phyloP scores from a whole-genome alignment of 1,284 basidiomycete genomes.

The Acaromyces ingoldii region DNA sequence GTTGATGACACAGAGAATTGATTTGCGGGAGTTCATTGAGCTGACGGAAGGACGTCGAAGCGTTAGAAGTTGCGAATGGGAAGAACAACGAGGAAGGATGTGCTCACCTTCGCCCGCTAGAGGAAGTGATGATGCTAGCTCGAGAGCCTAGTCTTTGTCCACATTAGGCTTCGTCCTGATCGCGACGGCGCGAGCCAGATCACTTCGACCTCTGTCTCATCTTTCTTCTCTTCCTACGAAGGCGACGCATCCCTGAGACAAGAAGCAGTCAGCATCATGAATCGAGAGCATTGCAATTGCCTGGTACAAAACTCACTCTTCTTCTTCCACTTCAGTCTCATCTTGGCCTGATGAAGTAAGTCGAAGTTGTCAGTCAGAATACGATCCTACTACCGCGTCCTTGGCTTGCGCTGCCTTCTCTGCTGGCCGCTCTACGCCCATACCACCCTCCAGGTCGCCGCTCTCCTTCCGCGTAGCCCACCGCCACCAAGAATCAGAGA shows the following conservation, averaged over 20 bases:
- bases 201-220: neutral
- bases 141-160: no score
- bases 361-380: neutral
- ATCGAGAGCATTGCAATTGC: neutral
- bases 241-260: neutral
- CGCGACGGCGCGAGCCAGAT: neutral
- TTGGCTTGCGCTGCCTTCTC: neutral
- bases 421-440: neutral
- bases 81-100: no score
- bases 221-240: neutral
- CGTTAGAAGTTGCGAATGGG: no score
- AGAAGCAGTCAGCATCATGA: neutral
- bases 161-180: no score
- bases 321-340: slow-evolving; percentile 1
- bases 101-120: no score
- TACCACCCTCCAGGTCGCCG: neutral
- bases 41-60: no score
- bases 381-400: neutral
- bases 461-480: no score
- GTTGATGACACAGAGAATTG: no score
- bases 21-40: no score
- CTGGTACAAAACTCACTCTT: neutral
- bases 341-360: neutral
- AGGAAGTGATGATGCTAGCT: no score
- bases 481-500: no score